Base-by-base conservation (phyloP, 2,329 filamentous ascomycete genomes). In the Monilinia polystroma region DNA sequence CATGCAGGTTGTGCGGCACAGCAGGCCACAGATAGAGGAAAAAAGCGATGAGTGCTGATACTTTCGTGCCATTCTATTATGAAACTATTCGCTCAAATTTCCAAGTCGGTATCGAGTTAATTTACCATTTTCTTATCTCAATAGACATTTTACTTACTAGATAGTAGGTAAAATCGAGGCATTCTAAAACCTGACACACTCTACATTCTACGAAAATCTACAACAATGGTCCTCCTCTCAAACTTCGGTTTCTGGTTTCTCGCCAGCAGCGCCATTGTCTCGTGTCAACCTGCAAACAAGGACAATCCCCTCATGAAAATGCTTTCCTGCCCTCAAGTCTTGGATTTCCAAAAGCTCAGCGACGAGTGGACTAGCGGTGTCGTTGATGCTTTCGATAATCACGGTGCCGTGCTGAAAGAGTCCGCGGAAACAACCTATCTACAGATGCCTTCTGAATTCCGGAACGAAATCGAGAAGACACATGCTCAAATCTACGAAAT, bases 401-500 rank as follows among this genome's bases (percentile, higher is more conserved):
- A 53, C 16, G 59, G 47, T 14, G 29, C 29, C 8, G 11, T 29
- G 20, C 14, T 53, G 20, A 35, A 51, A 35, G 32, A 63, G 16
- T 26, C 32, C 11, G n/a, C 32, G 12, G 35, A 52, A 29, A 20
- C 29, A 53, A 35, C 47, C 29, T 52, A 63, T 35, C 29, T 32
- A 20, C 29, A 63, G 11, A 18, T 63, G n/a, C 59, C 59, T 10
- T 23, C 29, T 38, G 32, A 18, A 26, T 26, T 62, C n/a, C 14
- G 20, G 29, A 29, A 26, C 18, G 47, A 38, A 14, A 29, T 38
- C 4, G 59, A 62, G 45, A 62, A 41, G 32, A 29, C 12, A 8
- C 29, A 63, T 54, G 20, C 59, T 26, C 18, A 53, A n/a, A 14
- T 52, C 16, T 53, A 63, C 32, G 20, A 63, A 14, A 29, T 16